Conservation (phyloP, 805 yeast species). For the Saturnispora sanitii region DNA sequence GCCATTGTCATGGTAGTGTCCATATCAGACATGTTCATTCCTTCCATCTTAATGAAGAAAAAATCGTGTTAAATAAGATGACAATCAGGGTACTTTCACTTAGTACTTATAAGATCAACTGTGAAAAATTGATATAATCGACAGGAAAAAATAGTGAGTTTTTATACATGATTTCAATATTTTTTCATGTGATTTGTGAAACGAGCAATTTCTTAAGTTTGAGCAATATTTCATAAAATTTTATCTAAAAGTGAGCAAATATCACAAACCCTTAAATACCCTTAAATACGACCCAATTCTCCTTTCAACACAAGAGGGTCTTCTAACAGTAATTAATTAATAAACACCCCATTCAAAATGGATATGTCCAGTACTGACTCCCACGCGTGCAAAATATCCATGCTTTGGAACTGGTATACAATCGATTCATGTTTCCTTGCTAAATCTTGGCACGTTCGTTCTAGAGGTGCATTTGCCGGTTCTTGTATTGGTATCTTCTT, state of each 20-base stretch:
- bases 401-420: slow-evolving; percentile 72
- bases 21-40: too few relatives aligned
- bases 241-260: slow-evolving; percentile 7
- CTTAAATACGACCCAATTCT: too few relatives aligned
- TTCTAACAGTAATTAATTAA: slow-evolving; percentile 11
- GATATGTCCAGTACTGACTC: slow-evolving; percentile 11
- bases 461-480: slow-evolving; percentile 60
- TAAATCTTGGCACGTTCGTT: slow-evolving; percentile 49
- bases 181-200: too few relatives aligned
- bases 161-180: too few relatives aligned
- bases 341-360: slow-evolving; percentile 14
- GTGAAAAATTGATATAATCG: not conserved
- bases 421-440: slow-evolving; percentile 58
- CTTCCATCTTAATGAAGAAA: too few relatives aligned
- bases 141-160: not conserved
- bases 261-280: not conserved
- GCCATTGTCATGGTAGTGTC: slow-evolving; percentile 5
- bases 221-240: not conserved
- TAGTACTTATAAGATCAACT: too few relatives aligned
- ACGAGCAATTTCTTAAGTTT: slow-evolving; percentile 1
- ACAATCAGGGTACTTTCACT: too few relatives aligned
- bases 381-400: slow-evolving; percentile 24
- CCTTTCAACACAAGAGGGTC: not conserved
- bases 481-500: slow-evolving; percentile 60
- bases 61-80: too few relatives aligned